Conservation (phyloP, 2,329 filamentous ascomycete genomes). For the Metarhizium humberi region DNA sequence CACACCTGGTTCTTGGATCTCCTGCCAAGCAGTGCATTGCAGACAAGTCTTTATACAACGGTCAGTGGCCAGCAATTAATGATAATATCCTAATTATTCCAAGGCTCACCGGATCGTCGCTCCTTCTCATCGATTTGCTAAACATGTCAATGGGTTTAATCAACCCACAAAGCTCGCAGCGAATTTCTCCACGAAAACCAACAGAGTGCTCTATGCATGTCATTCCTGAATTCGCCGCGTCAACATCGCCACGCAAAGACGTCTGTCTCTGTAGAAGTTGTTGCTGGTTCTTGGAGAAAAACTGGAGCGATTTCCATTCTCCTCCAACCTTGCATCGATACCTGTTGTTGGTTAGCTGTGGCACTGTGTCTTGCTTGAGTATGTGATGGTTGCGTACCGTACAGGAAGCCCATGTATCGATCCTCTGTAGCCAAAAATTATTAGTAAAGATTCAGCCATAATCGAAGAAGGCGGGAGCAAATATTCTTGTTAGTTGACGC, state of each 20-base stretch:
- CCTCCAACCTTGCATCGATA: constrained; percentile 25
- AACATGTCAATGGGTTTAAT: constrained; percentile 20
- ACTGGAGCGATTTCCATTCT: constrained; percentile 23
- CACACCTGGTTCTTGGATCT: constrained; percentile 25
- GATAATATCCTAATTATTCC: not conserved
- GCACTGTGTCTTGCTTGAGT: not conserved
- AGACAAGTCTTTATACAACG: constrained; percentile 16
- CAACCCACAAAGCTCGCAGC: constrained; percentile 22
- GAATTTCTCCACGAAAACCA: constrained; percentile 14
- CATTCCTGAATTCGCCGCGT: constrained; percentile 25
- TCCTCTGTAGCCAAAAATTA: not conserved
- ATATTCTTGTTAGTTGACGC: not conserved
- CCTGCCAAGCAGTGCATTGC: constrained; percentile 25
- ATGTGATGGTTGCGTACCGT: not conserved
- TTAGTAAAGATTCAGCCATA: not conserved
- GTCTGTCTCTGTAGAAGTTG: constrained; percentile 13
- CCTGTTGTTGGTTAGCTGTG: constrained; percentile 9
- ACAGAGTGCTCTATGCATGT: constrained; percentile 24
- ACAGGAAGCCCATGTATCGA: not conserved
- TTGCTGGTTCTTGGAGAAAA: constrained; percentile 25
- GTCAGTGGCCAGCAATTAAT: not conserved
- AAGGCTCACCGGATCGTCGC: constrained; percentile 20
- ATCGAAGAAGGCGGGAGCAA: not conserved
- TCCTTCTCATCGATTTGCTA: constrained; percentile 17
- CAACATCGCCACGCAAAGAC: constrained; percentile 8